Evolutionary conservation across 1,284 basidiomycete species (phyloP), one percentile per base, ranked within the genome.

Genomic region (Rhodotorula sp.): DNA sequence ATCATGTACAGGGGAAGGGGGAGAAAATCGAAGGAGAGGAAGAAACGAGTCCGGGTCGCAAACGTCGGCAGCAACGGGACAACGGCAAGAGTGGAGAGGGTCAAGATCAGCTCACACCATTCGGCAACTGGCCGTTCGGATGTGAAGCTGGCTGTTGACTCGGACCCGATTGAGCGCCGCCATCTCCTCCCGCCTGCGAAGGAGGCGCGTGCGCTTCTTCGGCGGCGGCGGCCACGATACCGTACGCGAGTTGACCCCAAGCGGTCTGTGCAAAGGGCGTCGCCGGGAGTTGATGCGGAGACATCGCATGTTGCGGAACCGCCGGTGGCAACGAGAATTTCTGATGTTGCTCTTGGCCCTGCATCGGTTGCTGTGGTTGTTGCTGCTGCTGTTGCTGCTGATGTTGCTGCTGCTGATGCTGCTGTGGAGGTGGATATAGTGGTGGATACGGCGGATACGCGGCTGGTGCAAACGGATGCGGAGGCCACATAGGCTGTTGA

Each of bases 241-340:
- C 67, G 47, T 72, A 72, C 29, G 70, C 70, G 8, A 72, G 58
- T 2, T 57, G 56, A 52, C 70, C 70, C 70, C 70, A 72, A 39
- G 59, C 56, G 29, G 70, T 72, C 57, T 72, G 70, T 20, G 70
- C 70, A 20, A 66, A 72, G 49, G 70, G 70, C 16, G 52, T 70
- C 34, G 61, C n/a, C 16, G 64, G 60, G 56, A 47, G 26, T 20
- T n/a, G 26, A 6, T 64, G 65, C 14, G 64, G 56, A 18, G 54
- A 56, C 16, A 56, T 56, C 14, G 54, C 23, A 23, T 52, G 51
- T 21, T 21, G 54, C 15, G 66, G 48, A 6, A 68, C 47, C 15
- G 51, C n/a, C 0, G 60, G 61, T 5, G 63, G 69, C n/a, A 62
- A 49, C 5, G 46, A 5, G n/a, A 43, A 68, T 29, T 62, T 62